Conservation (phyloP, 768 basidiomycete genomes). For the Rhizopogon salebrosus region DNA sequence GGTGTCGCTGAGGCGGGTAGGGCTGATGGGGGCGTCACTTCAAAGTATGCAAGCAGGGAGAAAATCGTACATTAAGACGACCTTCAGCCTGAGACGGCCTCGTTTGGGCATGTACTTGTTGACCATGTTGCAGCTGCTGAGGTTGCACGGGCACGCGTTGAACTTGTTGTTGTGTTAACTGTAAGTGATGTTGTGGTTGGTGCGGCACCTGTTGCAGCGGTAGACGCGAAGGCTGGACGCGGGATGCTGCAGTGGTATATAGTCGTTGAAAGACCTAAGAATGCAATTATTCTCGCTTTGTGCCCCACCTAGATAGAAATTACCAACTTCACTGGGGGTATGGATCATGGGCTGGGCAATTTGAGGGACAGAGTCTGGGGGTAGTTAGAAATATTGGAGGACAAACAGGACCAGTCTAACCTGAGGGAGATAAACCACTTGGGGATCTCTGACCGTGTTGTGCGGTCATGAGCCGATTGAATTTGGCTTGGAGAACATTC, state of each 20-base stretch:
- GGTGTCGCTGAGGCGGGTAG: not conserved
- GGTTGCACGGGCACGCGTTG: not conserved
- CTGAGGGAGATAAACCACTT: not conserved
- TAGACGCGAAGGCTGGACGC: slow-evolving; percentile 2
- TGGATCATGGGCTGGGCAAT: not conserved
- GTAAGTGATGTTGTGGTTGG: not conserved
- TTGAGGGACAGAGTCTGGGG: not conserved
- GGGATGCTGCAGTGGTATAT: not conserved
- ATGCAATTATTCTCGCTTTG: not conserved
- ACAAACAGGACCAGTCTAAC: not conserved
- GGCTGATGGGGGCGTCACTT: not conserved
- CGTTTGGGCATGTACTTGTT: not conserved
- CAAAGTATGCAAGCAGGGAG: no score
- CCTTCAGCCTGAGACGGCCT: not conserved
- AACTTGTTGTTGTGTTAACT: not conserved
- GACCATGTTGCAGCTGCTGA: slow-evolving; percentile 1
- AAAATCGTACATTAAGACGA: not conserved
- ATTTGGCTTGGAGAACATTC: slow-evolving; percentile 16
- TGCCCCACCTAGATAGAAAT: not conserved
- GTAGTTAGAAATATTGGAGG: not conserved
- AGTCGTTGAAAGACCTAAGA: not conserved
- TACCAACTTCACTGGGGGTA: not conserved
- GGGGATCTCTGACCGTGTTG: not conserved
- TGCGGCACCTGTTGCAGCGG: not conserved
- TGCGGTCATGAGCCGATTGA: slow-evolving; percentile 10